Evolutionary conservation across 1,284 basidiomycete genomes (phyloP).

Genomic region (Sporisorium graminicola): DNA sequence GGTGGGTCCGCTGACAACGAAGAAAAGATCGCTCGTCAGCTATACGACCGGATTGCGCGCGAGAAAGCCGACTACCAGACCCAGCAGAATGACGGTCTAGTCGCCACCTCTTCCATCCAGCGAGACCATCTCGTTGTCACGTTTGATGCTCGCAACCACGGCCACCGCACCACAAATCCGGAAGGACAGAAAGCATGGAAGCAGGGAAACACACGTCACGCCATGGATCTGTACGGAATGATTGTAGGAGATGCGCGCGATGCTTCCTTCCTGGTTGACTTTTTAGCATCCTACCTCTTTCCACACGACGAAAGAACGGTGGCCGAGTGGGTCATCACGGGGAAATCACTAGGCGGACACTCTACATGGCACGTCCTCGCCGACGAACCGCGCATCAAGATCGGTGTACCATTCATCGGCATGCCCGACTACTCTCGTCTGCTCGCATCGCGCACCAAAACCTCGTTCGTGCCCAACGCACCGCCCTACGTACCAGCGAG

Average conservation of each 20-base stretch:
- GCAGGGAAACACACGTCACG: conserved; percentile 64
- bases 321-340: conserved; percentile 77
- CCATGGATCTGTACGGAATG: conserved; percentile 69
- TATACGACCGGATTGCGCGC: conserved; percentile 54
- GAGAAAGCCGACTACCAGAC: conserved; percentile 21
- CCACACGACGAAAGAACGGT: conserved; percentile 78
- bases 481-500: conserved; percentile 62
- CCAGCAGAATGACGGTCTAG: conserved; percentile 24
- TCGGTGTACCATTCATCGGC: conserved; percentile 81
- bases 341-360: conserved; percentile 83
- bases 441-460: conserved; percentile 55
- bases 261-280: conserved; percentile 83
- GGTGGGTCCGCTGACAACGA: conserved; percentile 61
- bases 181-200: conserved; percentile 68
- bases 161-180: conserved; percentile 64
- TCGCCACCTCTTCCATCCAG: conserved; percentile 22
- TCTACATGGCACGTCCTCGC: conserved; percentile 79
- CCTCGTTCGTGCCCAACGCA: conserved; percentile 56
- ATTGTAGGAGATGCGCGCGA: conserved; percentile 79
- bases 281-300: conserved; percentile 82
- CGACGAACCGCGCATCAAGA: conserved; percentile 76
- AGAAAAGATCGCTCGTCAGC: conserved; percentile 58
- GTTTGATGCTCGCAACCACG: conserved; percentile 71
- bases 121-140: conserved; percentile 67
- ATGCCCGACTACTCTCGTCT: conserved; percentile 78